These are phyloP conservation scores for Rhytidhysteron rufulum DNA, from an alignment of 2,329 filamentous ascomycete genomes.

Conservation along the genomic window DNA sequence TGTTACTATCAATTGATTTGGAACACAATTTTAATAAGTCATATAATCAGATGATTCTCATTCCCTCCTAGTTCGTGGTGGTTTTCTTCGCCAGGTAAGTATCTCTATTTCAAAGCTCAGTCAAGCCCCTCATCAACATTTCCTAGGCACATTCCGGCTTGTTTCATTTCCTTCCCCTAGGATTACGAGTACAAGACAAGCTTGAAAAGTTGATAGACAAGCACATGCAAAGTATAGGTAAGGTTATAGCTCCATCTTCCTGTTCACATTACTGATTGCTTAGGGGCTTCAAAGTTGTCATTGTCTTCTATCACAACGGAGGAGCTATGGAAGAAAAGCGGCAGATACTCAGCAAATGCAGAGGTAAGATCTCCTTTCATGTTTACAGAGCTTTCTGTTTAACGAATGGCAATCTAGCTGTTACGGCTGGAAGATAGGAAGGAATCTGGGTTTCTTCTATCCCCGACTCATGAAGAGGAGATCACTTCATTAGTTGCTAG, in stretches of 20 bases:
- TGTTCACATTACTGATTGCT: constrained; percentile 3
- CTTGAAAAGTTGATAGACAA: constrained; percentile 81
- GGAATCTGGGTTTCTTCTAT: constrained; percentile 68
- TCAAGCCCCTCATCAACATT: neutral
- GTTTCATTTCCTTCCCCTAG: constrained; percentile 87
- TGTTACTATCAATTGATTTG: neutral
- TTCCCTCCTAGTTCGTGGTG: constrained; percentile 42
- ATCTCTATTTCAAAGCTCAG: neutral
- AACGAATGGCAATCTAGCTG: constrained; percentile 49
- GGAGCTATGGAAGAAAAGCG: constrained; percentile 76
- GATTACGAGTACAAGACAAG: constrained; percentile 82
- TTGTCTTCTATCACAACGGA: constrained; percentile 84
- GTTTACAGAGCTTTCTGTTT: constrained; percentile 8
- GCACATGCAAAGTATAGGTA: constrained; percentile 76
- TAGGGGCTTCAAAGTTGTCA: constrained; percentile 74
- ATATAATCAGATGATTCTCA: constrained; percentile 41
- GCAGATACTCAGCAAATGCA: constrained; percentile 71
- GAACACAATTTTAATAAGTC: constrained; percentile 2
- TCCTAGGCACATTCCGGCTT: constrained; percentile 76
- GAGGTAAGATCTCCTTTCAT: constrained; percentile 55
- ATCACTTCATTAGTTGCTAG: constrained; percentile 77
- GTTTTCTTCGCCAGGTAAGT: constrained; percentile 42
- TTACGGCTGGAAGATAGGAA: constrained; percentile 80
- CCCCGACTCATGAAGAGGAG: constrained; percentile 95
- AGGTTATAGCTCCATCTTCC: constrained; percentile 8